Evolutionary conservation across 495 filamentous ascomycete genomes (phyloP), one percentile per base, ranked within the genome.

Genomic region (Penicillium atrosanguineum): DNA sequence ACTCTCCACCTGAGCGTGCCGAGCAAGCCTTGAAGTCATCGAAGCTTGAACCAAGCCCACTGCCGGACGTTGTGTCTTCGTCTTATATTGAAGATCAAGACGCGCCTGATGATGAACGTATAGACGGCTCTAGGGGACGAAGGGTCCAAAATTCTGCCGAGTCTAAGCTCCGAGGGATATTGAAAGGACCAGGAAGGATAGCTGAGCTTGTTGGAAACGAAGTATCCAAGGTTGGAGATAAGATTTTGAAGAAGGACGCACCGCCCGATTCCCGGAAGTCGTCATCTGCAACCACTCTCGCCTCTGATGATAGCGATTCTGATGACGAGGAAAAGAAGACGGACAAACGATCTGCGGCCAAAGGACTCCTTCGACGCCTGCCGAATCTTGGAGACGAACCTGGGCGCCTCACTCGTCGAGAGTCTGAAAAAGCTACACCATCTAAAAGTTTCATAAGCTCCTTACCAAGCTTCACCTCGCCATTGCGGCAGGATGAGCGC

Each of bases 171-270:
- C 72, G 73, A 37, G 79, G 79, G 7, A 74, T 84, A 15, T 72
- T 84, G 53, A 84, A 84, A 64, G 75, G 76, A 5, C 69, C 67
- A 7, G 73, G 77, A 12, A 72, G 77, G 47, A 78, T 83, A 54
- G 78, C 78, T 15, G 78, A 76, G 40, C 68, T 74, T 16, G 77
- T 80, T n/a, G 79, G 75, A 8, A 80, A 76, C 53, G 80, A 83
- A 55, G 80, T 85, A 1, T 75, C 77, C 0, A 79, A 76, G 62
- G 78, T 85, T 48, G 79, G 82, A 21, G 80, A 83, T 52, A 65
- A 79, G 31, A 71, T 86, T 7, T 62, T 71, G 51, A 83, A 80
- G 52, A 83, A 83, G 42, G 76, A 76, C 37, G 43, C 55, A 20
- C 49, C 44, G 29, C 49, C 59, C 6, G 65, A 67, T 46, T 70